Evolutionary conservation across 2,329 filamentous ascomycete genomes (phyloP).

Genomic region (Colletotrichum tabaci): DNA sequence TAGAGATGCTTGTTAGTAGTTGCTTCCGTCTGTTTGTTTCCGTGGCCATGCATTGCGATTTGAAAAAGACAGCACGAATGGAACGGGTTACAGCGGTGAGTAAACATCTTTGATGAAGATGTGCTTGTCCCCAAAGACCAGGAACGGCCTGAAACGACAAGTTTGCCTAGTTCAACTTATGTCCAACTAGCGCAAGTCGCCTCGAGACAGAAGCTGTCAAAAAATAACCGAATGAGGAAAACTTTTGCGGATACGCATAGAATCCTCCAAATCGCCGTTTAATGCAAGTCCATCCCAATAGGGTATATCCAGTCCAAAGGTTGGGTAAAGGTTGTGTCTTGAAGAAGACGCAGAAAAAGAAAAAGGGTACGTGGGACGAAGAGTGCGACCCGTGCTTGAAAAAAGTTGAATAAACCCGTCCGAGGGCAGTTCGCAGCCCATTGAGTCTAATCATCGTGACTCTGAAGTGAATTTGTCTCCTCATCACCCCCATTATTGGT

Average conservation of each 20-base stretch:
- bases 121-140: background rate
- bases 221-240: background rate
- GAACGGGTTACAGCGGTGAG: background rate
- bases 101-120: conserved; percentile 19
- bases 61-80: background rate
- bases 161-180: background rate
- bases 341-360: no score
- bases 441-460: conserved; percentile 20
- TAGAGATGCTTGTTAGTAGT: background rate
- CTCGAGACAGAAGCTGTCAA: background rate
- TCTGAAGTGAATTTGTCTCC: conserved; percentile 28
- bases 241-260: conserved; percentile 25
- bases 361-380: background rate
- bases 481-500: background rate
- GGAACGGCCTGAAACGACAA: background rate
- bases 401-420: conserved; percentile 12
- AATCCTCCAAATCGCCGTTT: conserved; percentile 26
- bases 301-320: conserved; percentile 42
- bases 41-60: background rate
- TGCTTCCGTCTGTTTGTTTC: background rate
- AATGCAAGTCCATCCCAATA: conserved; percentile 31
- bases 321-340: background rate
- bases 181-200: background rate
- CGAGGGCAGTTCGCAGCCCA: conserved; percentile 17
- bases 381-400: conserved; percentile 21